Conservation (phyloP, 2,329 filamentous ascomycete species). For the Coccinonectria pachysandricola region DNA sequence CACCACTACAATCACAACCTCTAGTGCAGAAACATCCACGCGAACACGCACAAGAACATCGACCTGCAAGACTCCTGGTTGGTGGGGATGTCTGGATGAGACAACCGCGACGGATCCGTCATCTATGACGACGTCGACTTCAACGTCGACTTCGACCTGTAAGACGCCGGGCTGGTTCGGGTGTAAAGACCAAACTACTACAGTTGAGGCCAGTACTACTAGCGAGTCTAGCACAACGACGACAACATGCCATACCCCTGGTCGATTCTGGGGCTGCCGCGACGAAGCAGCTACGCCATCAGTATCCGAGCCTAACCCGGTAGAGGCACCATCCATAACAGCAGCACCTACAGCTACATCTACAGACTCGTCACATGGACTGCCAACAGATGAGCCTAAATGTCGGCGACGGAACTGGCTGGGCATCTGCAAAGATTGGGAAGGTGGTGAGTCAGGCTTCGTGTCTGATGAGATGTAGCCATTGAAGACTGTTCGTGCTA, state of each 20-base stretch:
- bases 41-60: constrained; percentile 68
- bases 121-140: constrained; percentile 34
- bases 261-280: constrained; percentile 46
- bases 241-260: constrained; percentile 38
- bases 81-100: constrained; percentile 75
- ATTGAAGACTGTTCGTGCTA: too few species aligned
- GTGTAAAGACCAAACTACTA: constrained; percentile 42
- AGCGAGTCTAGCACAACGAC: constrained; percentile 18
- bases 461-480: constrained; percentile 24
- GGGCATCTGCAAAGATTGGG: constrained; percentile 31
- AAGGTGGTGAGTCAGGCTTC: constrained; percentile 14
- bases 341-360: constrained; percentile 21
- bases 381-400: constrained; percentile 17
- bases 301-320: constrained; percentile 23
- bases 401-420: constrained; percentile 32
- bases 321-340: constrained; percentile 19
- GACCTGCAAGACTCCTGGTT: constrained; percentile 84
- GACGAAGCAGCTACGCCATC: constrained; percentile 28
- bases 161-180: constrained; percentile 57
- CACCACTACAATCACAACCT: constrained; percentile 62
- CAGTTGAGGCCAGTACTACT: constrained; percentile 21
- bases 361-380: constrained; percentile 14
- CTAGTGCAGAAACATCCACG: constrained; percentile 44
- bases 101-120: constrained; percentile 37
- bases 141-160: constrained; percentile 43